Base-by-base conservation (phyloP, 768 basidiomycete species). In the Pleurotus eryngii region DNA sequence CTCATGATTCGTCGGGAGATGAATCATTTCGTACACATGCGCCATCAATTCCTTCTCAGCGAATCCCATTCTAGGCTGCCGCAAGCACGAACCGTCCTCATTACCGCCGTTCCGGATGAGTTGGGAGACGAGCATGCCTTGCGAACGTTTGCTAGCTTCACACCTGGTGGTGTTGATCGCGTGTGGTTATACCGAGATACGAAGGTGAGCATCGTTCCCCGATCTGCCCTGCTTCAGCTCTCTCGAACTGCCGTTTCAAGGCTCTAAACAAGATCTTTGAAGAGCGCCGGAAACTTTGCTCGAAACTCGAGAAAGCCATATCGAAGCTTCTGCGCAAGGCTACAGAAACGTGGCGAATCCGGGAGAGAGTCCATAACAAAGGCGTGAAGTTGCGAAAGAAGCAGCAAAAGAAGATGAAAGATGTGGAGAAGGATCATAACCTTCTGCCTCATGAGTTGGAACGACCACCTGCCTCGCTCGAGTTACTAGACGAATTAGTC, bases 111-210 rank as follows among this genome's bases (percentile, higher is more conserved):
- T 4, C 85, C 86, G 0, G 75, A 80, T 38, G 78, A 82, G 55
- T 68, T 82, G 20, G 76, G 74, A 11, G 77, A 73, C 47, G 81
- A 82, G 60, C 68, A 72, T 24, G 75, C 76, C 37, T 67, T 83
- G 11, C 68, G 74, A 18, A 78, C 76, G 39, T 81, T 85, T 60
- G 81, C 82, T 30, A 81, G 79, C 59, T 85, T 85, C 61, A 78
- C 89, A 2, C 88, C 88, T 1, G 88, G 87, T 12, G 87, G 87
- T 0, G 78, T 87, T 17, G 80, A 84, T 62, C 74, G 79, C 47
- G 79, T 90, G 38, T 91, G 88, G 87, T 69, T 89, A 46, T 83
- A 84, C 60, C 74, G 85, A 57, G 84, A 78, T 60, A 80, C 78
- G 3, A 76, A 60, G 55, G 59, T 57, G 24, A n/a, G 26, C n/a